Evolutionary conservation across 257 asterid genomes (phyloP), one percentile per base, ranked within the genome.

Genomic region (Nicotiana sylvestris): DNA sequence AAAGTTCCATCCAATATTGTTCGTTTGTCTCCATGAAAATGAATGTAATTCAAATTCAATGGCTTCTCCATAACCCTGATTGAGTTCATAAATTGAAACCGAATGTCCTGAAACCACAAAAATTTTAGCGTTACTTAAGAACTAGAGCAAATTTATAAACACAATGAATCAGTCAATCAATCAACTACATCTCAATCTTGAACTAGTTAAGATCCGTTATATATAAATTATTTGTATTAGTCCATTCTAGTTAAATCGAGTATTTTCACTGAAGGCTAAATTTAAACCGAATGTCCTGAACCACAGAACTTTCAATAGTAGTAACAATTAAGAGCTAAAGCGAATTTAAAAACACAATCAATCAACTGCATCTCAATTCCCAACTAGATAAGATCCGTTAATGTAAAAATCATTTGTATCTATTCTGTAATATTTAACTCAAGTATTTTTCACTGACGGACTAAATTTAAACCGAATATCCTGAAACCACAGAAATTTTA

Each of bases 31-130:
- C 93, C 92, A 72, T 90, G 89, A 82, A 85, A 85, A 85, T 96
- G 98, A 80, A 84, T 92, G 88, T 92, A 96, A 62, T 89, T 94
- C 91, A 96, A 90, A 56, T 91, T 94, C 97, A 96, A 89, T 9
- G 92, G 97, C 84, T 92, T 96, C 88, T 90, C 94, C 30, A 92
- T 85, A 60, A 94, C 89, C 89, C 85, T 90, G 66, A 92, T 49
- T 4, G 94, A 87, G 82, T 93, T 93, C 99, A 92, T 94, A 80
- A 93, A 96, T 68, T 88, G 98, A 90, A 94, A 96, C 90, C 92
- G 90, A 81, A 96, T 35, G 88, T 96, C 99, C 99, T 96, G 90
- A 78, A 84, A 83, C 83, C 79, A 62, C 15, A 69, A 62, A 21
- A 49, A 12, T 60, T 13, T 43, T 10, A 43, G 51, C 11, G 6